phyloP scores from a whole-genome alignment of 2,329 filamentous ascomycete genomes.

The Colletotrichum sp. region DNA sequence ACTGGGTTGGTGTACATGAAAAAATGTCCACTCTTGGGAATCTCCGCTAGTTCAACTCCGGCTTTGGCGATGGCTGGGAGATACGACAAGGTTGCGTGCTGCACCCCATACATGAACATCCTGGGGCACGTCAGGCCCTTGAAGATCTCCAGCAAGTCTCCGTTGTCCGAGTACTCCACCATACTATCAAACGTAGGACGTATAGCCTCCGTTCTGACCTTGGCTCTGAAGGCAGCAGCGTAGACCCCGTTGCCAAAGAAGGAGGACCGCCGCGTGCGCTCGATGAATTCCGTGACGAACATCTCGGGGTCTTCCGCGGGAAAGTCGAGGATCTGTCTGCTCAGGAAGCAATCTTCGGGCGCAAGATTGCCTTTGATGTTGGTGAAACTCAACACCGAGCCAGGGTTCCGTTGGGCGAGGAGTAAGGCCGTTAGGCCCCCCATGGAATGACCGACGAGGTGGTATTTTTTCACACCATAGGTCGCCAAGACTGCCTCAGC shows the following conservation, averaged over 20 bases:
- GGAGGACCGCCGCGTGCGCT: constrained; percentile 10
- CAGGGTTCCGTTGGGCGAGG: constrained; percentile 17
- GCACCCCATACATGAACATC: constrained; percentile 25
- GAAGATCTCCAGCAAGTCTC: constrained; percentile 21
- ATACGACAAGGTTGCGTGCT: constrained; percentile 19
- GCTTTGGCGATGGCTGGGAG: constrained; percentile 5
- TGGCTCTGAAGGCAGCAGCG: constrained; percentile 15
- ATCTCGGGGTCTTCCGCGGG: neutral
- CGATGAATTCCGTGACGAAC: constrained; percentile 7
- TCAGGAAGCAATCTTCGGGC: constrained; percentile 29
- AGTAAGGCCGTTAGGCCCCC: constrained; percentile 25
- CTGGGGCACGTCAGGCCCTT: constrained; percentile 13
- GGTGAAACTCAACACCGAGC: constrained; percentile 23
- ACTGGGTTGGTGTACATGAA: constrained; percentile 29
- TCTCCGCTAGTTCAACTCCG: constrained; percentile 25
- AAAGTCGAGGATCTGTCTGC: constrained; percentile 23
- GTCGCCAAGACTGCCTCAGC: constrained; percentile 21
- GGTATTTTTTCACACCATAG: constrained; percentile 16
- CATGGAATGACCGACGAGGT: constrained; percentile 32
- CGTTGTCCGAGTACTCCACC: constrained; percentile 25
- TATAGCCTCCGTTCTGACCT: constrained; percentile 21
- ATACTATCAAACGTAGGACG: constrained; percentile 27
- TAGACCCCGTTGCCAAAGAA: constrained; percentile 20
- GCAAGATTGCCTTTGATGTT: constrained; percentile 31
- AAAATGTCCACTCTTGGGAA: constrained; percentile 26